Conservation (phyloP, 2,329 filamentous ascomycete species). For the Zasmidium angulare region DNA sequence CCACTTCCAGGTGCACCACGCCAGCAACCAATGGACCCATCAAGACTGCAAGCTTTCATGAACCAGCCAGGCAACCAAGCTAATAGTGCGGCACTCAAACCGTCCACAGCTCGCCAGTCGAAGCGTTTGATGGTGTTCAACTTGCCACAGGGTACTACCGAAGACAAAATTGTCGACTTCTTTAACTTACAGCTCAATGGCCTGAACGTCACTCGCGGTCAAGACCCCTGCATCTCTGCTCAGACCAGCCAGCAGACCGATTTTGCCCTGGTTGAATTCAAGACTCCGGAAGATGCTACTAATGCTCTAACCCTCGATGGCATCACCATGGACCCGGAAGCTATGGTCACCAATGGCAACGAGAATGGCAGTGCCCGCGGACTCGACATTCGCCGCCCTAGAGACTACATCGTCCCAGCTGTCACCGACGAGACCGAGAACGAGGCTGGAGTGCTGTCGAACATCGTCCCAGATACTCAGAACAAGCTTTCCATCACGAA, state of each 20-base stretch:
- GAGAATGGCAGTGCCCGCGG: constrained; percentile 57
- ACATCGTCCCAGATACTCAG: constrained; percentile 81
- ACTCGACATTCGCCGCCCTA: constrained; percentile 79
- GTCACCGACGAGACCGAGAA: constrained; percentile 70
- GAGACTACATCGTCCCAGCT: constrained; percentile 93
- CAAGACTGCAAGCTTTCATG: constrained; percentile 92
- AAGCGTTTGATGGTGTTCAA: constrained; percentile 90
- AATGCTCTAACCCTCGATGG: constrained; percentile 88
- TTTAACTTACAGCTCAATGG: constrained; percentile 97
- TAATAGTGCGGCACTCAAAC: constrained; percentile 79
- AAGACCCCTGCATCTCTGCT: constrained; percentile 80
- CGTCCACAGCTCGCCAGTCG: constrained; percentile 87
- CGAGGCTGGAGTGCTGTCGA: constrained; percentile 75
- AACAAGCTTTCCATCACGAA: constrained; percentile 95
- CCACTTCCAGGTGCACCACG: constrained; percentile 91
- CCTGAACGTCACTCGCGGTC: constrained; percentile 82
- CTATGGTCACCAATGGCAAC: constrained; percentile 51
- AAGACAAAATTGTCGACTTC: constrained; percentile 76
- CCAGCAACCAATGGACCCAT: constrained; percentile 93
- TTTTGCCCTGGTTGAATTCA: constrained; percentile 91
- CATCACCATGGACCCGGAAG: constrained; percentile 75
- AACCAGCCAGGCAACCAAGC: constrained; percentile 74
- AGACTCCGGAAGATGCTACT: constrained; percentile 81
- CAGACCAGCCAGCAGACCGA: constrained; percentile 76
- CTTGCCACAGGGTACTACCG: constrained; percentile 68